Conservation (phyloP, 2,329 filamentous ascomycete genomes). For the Penicillium digitatum region DNA sequence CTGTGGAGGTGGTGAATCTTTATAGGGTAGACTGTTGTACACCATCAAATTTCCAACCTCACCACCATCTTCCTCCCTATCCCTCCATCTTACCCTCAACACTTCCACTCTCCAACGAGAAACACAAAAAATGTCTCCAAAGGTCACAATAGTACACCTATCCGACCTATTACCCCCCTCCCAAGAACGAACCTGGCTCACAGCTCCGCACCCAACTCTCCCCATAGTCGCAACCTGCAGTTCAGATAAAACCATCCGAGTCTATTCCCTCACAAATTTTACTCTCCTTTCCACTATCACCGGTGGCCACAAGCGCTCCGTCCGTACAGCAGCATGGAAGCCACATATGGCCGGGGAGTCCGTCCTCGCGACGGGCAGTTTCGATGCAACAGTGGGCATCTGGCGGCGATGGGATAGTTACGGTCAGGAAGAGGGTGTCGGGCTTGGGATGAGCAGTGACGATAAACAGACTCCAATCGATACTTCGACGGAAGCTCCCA, state of each 20-base stretch:
- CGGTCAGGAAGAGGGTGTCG: constrained; percentile 23
- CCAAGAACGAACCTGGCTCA: constrained; percentile 72
- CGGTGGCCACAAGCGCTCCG: constrained; percentile 84
- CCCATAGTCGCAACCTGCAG: constrained; percentile 87
- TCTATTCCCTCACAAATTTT: constrained; percentile 83
- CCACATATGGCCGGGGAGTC: constrained; percentile 63
- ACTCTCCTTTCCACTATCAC: constrained; percentile 73
- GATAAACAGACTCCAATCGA: neutral
- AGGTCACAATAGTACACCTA: constrained; percentile 39
- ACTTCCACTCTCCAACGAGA: neutral
- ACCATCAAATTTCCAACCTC: constrained; percentile 8
- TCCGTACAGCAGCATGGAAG: constrained; percentile 87
- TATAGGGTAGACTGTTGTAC: too few species aligned
- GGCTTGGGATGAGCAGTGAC: constrained; percentile 2
- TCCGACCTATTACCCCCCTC: constrained; percentile 53
- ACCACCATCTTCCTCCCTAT: neutral
- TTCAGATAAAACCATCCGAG: constrained; percentile 76
- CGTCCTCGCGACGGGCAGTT: constrained; percentile 85
- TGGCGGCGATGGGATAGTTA: constrained; percentile 64
- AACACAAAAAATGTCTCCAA: neutral
- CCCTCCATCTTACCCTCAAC: constrained; percentile 3
- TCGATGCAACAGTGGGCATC: constrained; percentile 84
- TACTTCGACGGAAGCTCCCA: neutral
- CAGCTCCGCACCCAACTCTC: constrained; percentile 76
- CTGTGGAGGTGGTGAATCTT: too few species aligned